Conservation (phyloP, 345 rosid genomes). For the Heritiera fomes region DNA sequence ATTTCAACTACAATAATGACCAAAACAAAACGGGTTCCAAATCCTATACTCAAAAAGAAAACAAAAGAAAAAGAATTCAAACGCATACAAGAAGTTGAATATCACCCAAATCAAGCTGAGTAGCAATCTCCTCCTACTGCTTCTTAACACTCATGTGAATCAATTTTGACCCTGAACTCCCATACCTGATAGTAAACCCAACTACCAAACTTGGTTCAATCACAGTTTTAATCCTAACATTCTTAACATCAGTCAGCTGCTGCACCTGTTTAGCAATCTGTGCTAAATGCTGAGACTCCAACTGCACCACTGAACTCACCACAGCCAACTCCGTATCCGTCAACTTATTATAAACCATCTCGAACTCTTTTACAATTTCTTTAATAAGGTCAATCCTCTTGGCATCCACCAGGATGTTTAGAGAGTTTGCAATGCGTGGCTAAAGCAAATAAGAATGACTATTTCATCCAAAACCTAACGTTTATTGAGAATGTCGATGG, state of each 20-base stretch:
- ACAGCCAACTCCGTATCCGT: constrained; percentile 77
- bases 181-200: constrained; percentile 87
- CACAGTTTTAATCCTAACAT: constrained; percentile 79
- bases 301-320: constrained; percentile 78
- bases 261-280: constrained; percentile 95
- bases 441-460: constrained; percentile 47
- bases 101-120: constrained; percentile 76
- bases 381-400: constrained; percentile 54
- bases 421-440: constrained; percentile 59
- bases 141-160: constrained; percentile 96
- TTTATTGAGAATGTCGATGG: constrained; percentile 50
- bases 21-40: background rate
- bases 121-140: constrained; percentile 85
- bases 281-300: constrained; percentile 76
- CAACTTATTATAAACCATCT: constrained; percentile 57
- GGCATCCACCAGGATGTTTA: constrained; percentile 69
- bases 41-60: no score
- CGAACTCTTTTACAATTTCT: constrained; percentile 79
- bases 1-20: constrained; percentile 4
- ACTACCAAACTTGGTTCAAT: constrained; percentile 83
- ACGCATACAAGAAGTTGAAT: constrained; percentile 55
- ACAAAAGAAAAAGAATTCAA: background rate
- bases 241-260: constrained; percentile 80
- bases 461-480: constrained; percentile 60
- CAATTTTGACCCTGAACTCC: constrained; percentile 69